Percentiles rank a stretch among this genome's conserved stretches.
phyloP scores from a whole-genome alignment of 2,329 filamentous ascomycete genomes.

The Chaetomium olivaceum region DNA sequence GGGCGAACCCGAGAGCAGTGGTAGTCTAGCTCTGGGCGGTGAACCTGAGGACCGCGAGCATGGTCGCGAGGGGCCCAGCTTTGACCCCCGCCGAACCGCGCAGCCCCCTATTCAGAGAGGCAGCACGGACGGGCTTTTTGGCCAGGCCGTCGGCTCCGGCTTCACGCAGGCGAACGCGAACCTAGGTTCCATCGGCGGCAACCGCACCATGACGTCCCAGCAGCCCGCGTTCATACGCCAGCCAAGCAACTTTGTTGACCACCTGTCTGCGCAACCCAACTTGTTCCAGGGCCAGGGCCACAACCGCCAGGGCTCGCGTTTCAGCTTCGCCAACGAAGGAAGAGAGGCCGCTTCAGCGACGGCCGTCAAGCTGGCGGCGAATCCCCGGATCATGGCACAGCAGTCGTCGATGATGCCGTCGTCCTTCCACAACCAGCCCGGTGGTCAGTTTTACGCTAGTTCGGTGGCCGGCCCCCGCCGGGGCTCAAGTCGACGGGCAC shows the following conservation, averaged over 20 bases:
- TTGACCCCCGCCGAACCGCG: conserved; percentile 64
- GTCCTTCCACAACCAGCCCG: conserved; percentile 58
- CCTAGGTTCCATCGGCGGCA: conserved; percentile 62
- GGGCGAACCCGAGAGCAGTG: conserved; percentile 76
- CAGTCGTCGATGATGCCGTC: conserved; percentile 85
- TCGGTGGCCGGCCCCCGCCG: conserved; percentile 88
- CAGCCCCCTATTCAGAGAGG: conserved; percentile 76
- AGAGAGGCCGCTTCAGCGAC: conserved; percentile 56
- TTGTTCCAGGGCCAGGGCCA: conserved; percentile 68
- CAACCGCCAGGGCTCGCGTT: conserved; percentile 80
- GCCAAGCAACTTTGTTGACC: conserved; percentile 41
- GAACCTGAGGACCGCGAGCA: conserved; percentile 82
- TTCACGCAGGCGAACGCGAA: conserved; percentile 53
- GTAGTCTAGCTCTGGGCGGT: conserved; percentile 84
- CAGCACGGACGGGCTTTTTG: conserved; percentile 55
- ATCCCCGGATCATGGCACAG: conserved; percentile 78
- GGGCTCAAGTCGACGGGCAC: conserved; percentile 94
- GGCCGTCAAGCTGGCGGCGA: conserved; percentile 74
- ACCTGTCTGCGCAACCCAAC: conserved; percentile 52
- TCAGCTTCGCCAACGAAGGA: conserved; percentile 80
- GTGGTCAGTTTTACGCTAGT: conserved; percentile 75
- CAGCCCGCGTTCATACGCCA: conserved; percentile 73
- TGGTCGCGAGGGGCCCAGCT: conserved; percentile 50
- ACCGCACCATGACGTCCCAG: conserved; percentile 75
- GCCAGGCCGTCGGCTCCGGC: conserved; percentile 50